Evolutionary conservation across 768 basidiomycete genomes (phyloP), one percentile per base, ranked within the genome.

Genomic region (Hydnum rufescens): DNA sequence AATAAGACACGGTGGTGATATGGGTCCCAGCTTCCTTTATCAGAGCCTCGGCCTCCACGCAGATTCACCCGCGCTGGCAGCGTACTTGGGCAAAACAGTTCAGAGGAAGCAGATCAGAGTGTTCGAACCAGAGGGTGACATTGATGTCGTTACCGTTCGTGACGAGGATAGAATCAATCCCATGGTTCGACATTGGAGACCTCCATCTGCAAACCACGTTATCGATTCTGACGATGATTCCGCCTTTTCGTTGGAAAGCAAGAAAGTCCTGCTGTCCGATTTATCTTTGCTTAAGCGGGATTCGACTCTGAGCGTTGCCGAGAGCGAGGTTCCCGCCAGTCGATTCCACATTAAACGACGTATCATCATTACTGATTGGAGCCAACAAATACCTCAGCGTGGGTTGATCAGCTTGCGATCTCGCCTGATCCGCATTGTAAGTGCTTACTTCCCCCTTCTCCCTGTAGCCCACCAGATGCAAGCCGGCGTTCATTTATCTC

Each of bases 31-130:
- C 13, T 13, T 25, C n/a, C 57, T 74, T 25, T 68, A 71, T 5
- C 66, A 68, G 43, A 72, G 72, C 4, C 65, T 74, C 6, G 73
- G 74, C 25, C 64, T 70, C 55, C 73, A 75, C 51, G 64, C 62
- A n/a, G 74, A 74, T 52, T 69, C 72, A 4, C 70, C 73, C 26
- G 69, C 70, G 1, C 66, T 74, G 19, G 73, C 73, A 8, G 70
- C 65, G 3, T 74, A 74, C 58, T 67, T 74, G 30, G 72, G 73
- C 4, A 67, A 67, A 51, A 61, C 62, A 18, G 64, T 69, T 0
- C 69, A 66, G 58, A 66, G 66, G 46, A 67, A 71, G 26, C 61
- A 63, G 22, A 70, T 74, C 53, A 63, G 67, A 31, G 64, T 64
- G 5, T 60, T 65, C 32, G 61, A 60, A 23, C 47, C 53, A 4